A percentile compares a stretch with the other conserved stretches of the same genome.
phyloP scores from a whole-genome alignment of 2,329 filamentous ascomycete genomes.

The Calonectria crousiana region DNA sequence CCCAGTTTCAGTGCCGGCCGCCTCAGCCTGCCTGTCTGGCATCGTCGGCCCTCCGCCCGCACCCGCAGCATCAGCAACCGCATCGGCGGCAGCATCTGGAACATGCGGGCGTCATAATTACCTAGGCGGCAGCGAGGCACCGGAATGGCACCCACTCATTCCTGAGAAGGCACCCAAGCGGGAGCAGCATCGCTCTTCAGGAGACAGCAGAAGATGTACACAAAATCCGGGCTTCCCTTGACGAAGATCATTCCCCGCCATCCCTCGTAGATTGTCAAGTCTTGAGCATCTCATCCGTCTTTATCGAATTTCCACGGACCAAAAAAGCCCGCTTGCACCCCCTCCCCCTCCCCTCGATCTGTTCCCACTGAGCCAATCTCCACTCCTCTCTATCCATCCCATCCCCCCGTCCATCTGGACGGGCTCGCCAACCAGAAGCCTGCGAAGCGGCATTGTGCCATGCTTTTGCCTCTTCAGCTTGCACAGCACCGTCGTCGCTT shows the following conservation, averaged over 20 bases:
- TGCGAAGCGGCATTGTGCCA: background rate
- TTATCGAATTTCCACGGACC: background rate
- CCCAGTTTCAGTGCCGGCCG: conserved; percentile 17
- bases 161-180: background rate
- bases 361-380: conserved; percentile 12
- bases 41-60: conserved; percentile 2
- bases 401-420: background rate
- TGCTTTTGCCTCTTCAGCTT: background rate
- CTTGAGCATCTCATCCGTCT: background rate
- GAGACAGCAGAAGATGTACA: background rate
- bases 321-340: conserved; percentile 4
- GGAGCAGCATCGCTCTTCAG: background rate
- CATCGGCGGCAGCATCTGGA: conserved; percentile 7
- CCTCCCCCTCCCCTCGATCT: conserved; percentile 3
- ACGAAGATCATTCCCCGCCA: conserved; percentile 1
- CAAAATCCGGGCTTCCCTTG: conserved; percentile 3
- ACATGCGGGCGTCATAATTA: conserved; percentile 15
- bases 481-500: background rate
- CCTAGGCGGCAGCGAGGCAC: background rate
- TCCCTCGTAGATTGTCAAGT: background rate
- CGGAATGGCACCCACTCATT: background rate
- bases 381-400: background rate
- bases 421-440: background rate
- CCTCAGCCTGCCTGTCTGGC: conserved; percentile 17
- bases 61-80: conserved; percentile 17